phyloP scores from a whole-genome alignment of 768 basidiomycete species.

The Clitopilus passeckerianus region DNA sequence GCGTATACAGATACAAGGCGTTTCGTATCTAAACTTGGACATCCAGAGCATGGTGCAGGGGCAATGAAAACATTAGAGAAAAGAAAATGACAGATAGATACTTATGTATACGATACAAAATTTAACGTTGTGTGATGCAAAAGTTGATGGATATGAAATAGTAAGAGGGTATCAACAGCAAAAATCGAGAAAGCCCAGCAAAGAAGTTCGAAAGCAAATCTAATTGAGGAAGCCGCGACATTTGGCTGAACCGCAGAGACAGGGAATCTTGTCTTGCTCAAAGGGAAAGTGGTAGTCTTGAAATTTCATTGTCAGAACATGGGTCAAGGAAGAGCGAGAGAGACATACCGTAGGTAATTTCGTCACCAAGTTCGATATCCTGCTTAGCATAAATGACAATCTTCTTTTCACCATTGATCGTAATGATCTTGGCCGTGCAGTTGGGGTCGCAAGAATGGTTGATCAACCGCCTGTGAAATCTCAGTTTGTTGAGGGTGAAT shows the following conservation, averaged over 20 bases:
- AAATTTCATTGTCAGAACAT: neutral
- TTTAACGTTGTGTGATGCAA: neutral
- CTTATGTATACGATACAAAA: neutral
- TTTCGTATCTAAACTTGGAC: neutral
- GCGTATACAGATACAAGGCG: neutral
- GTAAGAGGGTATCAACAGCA: neutral
- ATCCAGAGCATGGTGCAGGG: neutral
- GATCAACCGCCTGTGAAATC: constrained; percentile 73
- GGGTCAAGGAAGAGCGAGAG: constrained; percentile 1
- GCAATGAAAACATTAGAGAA: neutral
- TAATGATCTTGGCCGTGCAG: constrained; percentile 87
- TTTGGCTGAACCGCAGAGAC: constrained; percentile 83
- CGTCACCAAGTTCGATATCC: constrained; percentile 93
- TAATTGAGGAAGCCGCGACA: constrained; percentile 97
- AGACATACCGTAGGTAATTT: constrained; percentile 91
- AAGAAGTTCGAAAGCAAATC: constrained; percentile 26
- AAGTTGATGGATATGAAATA: neutral
- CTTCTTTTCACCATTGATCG: constrained; percentile 90
- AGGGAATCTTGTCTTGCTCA: constrained; percentile 96
- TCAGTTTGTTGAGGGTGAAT: constrained; percentile 6
- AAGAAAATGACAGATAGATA: neutral
- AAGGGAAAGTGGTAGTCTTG: constrained; percentile 98
- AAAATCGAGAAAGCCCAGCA: constrained; percentile 9
- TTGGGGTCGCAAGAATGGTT: constrained; percentile 99
- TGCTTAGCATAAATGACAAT: constrained; percentile 99